phyloP scores from a whole-genome alignment of 176 grass and related monocot genomes.

The Triticum dicoccoides region DNA sequence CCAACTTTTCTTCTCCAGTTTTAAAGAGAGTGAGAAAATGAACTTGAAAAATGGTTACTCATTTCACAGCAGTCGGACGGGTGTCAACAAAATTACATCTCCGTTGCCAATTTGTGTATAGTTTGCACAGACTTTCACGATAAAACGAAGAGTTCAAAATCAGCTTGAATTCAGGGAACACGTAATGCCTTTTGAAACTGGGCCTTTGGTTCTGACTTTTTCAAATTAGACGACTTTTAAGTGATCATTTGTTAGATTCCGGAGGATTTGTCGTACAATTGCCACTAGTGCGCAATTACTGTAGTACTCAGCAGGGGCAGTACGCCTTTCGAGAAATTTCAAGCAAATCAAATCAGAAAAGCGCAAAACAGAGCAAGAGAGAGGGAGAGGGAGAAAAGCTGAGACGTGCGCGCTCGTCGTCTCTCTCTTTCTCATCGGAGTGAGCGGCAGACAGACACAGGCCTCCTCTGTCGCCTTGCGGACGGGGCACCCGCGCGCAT shows the following conservation, averaged over 20 bases:
- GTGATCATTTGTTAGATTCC: background rate
- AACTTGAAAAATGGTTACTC: too few relatives aligned
- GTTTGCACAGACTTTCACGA: too few relatives aligned
- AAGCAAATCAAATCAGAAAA: background rate
- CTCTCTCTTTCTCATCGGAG: background rate
- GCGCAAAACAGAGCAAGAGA: background rate
- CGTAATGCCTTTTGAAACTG: too few relatives aligned
- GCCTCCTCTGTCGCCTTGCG: constrained; percentile 26
- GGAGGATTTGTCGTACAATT: background rate
- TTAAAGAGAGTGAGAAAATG: too few relatives aligned
- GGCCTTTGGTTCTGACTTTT: background rate
- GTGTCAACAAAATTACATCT: too few relatives aligned
- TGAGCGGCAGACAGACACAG: constrained; percentile 2
- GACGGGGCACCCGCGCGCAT: constrained; percentile 14
- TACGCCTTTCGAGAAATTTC: background rate
- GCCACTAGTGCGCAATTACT: background rate
- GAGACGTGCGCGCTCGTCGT: background rate
- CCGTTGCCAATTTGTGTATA: too few relatives aligned
- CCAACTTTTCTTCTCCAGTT: background rate
- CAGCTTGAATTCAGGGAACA: too few relatives aligned
- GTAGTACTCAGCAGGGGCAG: too few relatives aligned
- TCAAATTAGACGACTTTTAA: background rate
- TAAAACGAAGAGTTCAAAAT: too few relatives aligned
- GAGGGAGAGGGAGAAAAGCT: background rate
- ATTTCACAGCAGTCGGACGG: too few relatives aligned